Evolutionary conservation across 2,329 filamentous ascomycete species (phyloP).

Genomic region (Botrytis galanthina): DNA sequence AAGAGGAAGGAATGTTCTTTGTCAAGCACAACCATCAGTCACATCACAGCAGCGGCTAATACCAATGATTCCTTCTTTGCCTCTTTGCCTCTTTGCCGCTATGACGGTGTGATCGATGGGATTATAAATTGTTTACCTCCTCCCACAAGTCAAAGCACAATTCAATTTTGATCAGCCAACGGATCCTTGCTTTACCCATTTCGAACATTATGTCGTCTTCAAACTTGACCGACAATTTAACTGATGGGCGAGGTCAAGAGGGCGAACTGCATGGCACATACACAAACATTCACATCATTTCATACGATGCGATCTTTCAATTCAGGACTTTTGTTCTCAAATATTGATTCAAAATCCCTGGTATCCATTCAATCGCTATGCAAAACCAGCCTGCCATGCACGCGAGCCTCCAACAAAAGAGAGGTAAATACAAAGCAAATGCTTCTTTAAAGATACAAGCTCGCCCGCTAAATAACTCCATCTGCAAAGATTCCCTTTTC

Average conservation of each 20-base stretch:
- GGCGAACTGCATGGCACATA: background rate
- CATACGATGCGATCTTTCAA: background rate
- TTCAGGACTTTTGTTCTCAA: background rate
- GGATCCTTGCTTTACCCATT: background rate
- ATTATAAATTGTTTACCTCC: background rate
- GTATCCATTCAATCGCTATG: background rate
- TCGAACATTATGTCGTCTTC: background rate
- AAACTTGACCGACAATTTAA: background rate
- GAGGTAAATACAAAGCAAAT: conserved; percentile 1
- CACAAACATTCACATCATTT: background rate
- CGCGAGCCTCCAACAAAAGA: background rate
- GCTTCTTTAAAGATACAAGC: background rate
- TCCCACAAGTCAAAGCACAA: background rate
- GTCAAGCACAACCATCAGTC: background rate
- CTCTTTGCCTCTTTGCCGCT: background rate
- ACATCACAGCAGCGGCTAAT: background rate
- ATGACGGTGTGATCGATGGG: background rate
- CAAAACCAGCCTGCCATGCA: background rate
- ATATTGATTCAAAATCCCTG: background rate
- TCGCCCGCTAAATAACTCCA: conserved; percentile 18
- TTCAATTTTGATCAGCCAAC: background rate
- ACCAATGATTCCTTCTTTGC: background rate
- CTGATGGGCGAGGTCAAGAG: background rate
- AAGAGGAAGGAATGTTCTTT: conserved; percentile 3
- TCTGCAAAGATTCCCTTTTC: background rate